These are phyloP conservation scores for Raphanus sativus DNA, from an alignment of 345 rosid genomes.

Conservation along the genomic window DNA sequence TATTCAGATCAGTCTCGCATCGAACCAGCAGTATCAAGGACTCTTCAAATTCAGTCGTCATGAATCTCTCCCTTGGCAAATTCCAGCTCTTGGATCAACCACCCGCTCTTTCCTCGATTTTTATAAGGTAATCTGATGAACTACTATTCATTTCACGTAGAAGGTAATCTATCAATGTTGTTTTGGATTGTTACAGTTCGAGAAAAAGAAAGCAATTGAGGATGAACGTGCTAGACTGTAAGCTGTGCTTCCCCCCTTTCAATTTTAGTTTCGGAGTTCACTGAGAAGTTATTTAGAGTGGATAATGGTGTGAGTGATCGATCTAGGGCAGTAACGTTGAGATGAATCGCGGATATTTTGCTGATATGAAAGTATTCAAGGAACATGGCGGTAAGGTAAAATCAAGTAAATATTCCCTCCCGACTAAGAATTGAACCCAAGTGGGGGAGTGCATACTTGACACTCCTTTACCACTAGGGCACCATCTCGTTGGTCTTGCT, in stretches of 20 bases:
- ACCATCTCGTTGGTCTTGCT: too few species aligned
- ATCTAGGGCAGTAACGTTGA: conserved; percentile 93
- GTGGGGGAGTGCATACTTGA: too few species aligned
- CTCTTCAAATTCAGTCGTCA: conserved; percentile 23
- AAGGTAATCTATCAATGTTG: neutral
- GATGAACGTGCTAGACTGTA: conserved; percentile 92
- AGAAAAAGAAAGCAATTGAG: conserved; percentile 65
- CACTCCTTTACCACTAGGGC: too few species aligned
- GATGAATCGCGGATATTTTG: conserved; percentile 89
- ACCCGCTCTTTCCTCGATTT: conserved; percentile 69
- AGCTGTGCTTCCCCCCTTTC: too few species aligned
- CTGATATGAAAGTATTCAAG: conserved; percentile 66
- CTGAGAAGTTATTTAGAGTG: too few species aligned
- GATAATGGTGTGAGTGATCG: conserved; percentile 25
- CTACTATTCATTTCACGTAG: neutral
- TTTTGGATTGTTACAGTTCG: conserved; percentile 50
- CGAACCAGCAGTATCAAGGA: conserved; percentile 5
- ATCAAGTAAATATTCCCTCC: too few species aligned
- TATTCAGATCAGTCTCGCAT: conserved; percentile 37
- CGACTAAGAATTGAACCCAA: too few species aligned
- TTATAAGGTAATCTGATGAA: conserved; percentile 47
- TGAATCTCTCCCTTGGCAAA: conserved; percentile 41
- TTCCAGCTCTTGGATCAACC: conserved; percentile 47
- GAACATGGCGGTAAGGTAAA: conserved; percentile 94
- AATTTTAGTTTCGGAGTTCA: too few species aligned